Conservation (phyloP, 169 alveolate species). For the Hepatocystis sp. region DNA sequence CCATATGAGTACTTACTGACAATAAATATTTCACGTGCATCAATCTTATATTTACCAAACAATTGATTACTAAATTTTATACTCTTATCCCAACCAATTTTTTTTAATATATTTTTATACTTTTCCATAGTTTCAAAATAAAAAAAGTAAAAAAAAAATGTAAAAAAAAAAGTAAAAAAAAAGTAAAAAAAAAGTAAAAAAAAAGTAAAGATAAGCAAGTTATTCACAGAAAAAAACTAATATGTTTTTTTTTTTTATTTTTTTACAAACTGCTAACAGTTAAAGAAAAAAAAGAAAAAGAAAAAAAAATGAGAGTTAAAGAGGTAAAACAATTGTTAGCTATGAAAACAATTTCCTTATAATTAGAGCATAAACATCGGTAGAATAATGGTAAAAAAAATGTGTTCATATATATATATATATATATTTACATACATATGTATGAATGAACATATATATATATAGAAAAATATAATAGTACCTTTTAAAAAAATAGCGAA, state of each 20-base stretch:
- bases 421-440: too few relatives aligned
- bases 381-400: too few relatives aligned
- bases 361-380: too few relatives aligned
- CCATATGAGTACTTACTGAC: conserved; percentile 78
- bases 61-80: conserved; percentile 50
- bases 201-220: too few relatives aligned
- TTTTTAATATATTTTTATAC: conserved; percentile 41
- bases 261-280: too few relatives aligned
- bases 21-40: conserved; percentile 80
- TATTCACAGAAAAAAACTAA: too few relatives aligned
- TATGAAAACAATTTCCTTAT: too few relatives aligned
- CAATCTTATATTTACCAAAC: conserved; percentile 79
- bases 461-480: too few relatives aligned
- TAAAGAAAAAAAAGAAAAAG: background rate
- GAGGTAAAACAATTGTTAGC: background rate
- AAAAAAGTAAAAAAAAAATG: background rate
- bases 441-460: too few relatives aligned
- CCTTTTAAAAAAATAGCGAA: too few relatives aligned
- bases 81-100: conserved; percentile 33
- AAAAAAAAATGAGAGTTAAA: background rate
- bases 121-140: conserved; percentile 35
- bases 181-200: conserved; percentile 1
- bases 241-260: too few relatives aligned
- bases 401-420: too few relatives aligned
- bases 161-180: conserved; percentile 2